Evolutionary conservation across 2,329 filamentous ascomycete species (phyloP).

Genomic region (Dichotomopilus funicola): DNA sequence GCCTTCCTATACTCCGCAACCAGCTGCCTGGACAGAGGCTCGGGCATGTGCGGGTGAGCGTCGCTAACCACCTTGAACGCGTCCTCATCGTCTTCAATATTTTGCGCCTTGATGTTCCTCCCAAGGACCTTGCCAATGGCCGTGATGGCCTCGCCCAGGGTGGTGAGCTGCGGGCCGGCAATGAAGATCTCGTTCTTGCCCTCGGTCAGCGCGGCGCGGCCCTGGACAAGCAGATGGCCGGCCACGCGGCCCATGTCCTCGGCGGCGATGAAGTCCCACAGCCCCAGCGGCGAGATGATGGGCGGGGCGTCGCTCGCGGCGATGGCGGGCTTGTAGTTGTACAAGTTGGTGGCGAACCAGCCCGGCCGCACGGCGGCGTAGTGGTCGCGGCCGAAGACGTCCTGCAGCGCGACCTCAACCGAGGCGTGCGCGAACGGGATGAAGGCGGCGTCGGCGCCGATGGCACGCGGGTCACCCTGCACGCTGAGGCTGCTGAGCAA

Average conservation of each 20-base stretch:
- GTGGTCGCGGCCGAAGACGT: constrained; percentile 32
- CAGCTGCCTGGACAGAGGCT: no score
- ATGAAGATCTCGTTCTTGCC: background rate
- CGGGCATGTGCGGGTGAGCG: no score
- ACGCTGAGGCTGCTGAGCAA: constrained; percentile 37
- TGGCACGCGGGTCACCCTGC: constrained; percentile 21
- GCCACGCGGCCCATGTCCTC: constrained; percentile 40
- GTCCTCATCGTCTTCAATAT: background rate
- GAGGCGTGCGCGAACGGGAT: constrained; percentile 38
- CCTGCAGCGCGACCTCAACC: constrained; percentile 37
- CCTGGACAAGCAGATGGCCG: constrained; percentile 32
- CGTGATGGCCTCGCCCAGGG: background rate
- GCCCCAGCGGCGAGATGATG: constrained; percentile 20
- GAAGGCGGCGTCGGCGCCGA: constrained; percentile 24
- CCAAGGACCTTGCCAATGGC: background rate
- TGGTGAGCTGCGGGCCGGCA: background rate
- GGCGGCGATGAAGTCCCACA: constrained; percentile 35
- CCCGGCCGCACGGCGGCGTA: constrained; percentile 38
- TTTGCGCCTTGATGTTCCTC: background rate
- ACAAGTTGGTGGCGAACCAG: constrained; percentile 38
- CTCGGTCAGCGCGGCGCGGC: background rate
- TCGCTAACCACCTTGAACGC: background rate
- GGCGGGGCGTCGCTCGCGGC: constrained; percentile 23
- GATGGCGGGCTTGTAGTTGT: constrained; percentile 25
- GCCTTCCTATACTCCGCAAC: no score